Base-by-base conservation (phyloP, 306 rosid species). In the Lablab purpureus region DNA sequence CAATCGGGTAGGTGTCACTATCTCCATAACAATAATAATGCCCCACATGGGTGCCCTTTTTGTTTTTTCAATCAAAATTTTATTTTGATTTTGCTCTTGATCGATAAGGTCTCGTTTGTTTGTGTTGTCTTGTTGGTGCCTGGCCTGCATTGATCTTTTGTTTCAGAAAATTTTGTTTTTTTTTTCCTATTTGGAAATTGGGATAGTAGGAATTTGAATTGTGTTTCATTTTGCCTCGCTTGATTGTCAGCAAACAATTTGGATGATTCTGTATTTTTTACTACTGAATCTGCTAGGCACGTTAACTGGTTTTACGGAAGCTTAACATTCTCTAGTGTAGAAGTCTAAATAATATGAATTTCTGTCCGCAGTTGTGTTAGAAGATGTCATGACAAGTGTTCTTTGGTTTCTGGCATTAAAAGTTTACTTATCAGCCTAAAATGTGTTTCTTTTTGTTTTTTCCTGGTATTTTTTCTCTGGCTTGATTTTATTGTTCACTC, bases 1-100 rank as follows among this genome's bases (percentile, higher is more conserved):
- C 73, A 45, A 30, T 71, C 92, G 98, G 67, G 99, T 95, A 62
- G 23, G 87, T 47, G 0, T 50, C 4, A 43, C 49, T 43, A 17
- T 43, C 15, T 11, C 49, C 17, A 11, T 43, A 12, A 43, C 15
- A 2, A 43, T 43, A 11, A 11, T 3, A 43, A 12, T 3, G 49
- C 15, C 15, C 17, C 5, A 34, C 6, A 11, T 11, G 15, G 45
- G 45, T 82, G 83, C 90, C n/a, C 98, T 92, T n/a, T 5, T 2
- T 4, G 27, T 22, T 25, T 1, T 47, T 66, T 0, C 30, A n/a
- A 23, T 12, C 21, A 71, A 84, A 10, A 36, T 22, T 28, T 69
- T 51, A 50, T 67, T 78, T 78, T 78, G 22, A n/a, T 60, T 6
- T 47, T 77, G 19, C 52, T 62, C 77, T 14, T 23, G 10, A 73